A percentile compares a stretch with the other conserved stretches of the same genome.
Evolutionary conservation across 305 asterid species (phyloP).

Genomic region (Fraxinus greggii): DNA sequence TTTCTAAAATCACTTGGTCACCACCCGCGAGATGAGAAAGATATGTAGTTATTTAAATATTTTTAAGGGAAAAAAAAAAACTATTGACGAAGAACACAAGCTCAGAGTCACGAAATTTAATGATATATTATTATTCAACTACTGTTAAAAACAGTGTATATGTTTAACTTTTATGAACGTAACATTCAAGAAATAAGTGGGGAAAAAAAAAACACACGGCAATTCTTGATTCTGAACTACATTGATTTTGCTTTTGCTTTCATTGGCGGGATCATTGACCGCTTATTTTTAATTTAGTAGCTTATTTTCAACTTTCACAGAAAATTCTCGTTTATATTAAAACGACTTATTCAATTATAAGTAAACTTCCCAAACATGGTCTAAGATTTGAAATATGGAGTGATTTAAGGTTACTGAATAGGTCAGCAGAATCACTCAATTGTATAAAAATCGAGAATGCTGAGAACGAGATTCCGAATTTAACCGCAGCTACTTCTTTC

Average conservation of each 20-base stretch:
- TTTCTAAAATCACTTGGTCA: neutral
- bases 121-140: neutral
- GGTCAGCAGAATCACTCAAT: neutral
- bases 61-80: neutral
- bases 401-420: neutral
- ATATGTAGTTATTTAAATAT: neutral
- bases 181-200: neutral
- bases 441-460: neutral
- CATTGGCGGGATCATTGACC: neutral
- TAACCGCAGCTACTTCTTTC: neutral
- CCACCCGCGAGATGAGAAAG: neutral
- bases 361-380: neutral
- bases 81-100: neutral
- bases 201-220: neutral
- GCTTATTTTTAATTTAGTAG: too few relatives aligned
- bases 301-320: neutral
- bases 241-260: neutral
- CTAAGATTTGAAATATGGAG: neutral
- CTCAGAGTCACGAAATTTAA: neutral
- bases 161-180: neutral
- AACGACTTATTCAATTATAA: neutral
- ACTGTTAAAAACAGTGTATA: neutral
- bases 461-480: neutral
- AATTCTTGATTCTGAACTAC: neutral
- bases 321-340: too few relatives aligned